Percentiles rank a stretch among this genome's conserved stretches.
These are phyloP conservation scores for Truncatella angustata DNA, from an alignment of 2,329 filamentous ascomycete species.

Conservation along the genomic window DNA sequence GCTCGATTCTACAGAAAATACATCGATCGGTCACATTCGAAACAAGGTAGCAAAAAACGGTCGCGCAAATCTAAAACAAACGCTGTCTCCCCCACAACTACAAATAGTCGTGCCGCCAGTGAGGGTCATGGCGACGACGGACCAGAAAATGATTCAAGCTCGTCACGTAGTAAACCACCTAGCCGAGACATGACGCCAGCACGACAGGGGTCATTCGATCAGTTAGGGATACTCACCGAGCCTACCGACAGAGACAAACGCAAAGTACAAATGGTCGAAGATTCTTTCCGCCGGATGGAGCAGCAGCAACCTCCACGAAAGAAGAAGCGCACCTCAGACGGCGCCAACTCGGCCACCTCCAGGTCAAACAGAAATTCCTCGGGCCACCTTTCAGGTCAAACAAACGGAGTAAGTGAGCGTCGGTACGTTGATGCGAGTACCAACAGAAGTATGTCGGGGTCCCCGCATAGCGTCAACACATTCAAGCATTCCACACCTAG, in stretches of 20 bases:
- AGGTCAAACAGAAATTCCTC: constrained; percentile 35
- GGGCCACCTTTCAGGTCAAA: constrained; percentile 14
- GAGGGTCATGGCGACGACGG: constrained; percentile 58
- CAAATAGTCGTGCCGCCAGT: constrained; percentile 62
- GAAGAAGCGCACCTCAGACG: constrained; percentile 62
- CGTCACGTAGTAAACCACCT: constrained; percentile 61
- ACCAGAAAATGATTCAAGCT: constrained; percentile 54
- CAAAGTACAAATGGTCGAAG: constrained; percentile 65
- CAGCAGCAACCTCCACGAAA: constrained; percentile 57
- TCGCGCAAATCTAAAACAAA: constrained; percentile 56
- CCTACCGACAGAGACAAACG: constrained; percentile 66
- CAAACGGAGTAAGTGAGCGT: constrained; percentile 34
- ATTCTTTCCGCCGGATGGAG: constrained; percentile 62
- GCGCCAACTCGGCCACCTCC: constrained; percentile 32
- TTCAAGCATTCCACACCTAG: constrained; percentile 25
- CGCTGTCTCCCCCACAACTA: constrained; percentile 60
- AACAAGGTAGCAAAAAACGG: constrained; percentile 35
- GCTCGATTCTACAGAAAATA: constrained; percentile 61
- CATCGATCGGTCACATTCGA: constrained; percentile 43
- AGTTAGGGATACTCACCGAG: constrained; percentile 59
- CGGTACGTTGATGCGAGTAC: constrained; percentile 54
- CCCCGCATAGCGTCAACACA: constrained; percentile 43
- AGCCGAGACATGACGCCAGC: constrained; percentile 65
- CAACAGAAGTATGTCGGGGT: constrained; percentile 52
- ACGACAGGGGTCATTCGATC: constrained; percentile 59